Evolutionary conservation across 768 basidiomycete species (phyloP).

Genomic region (Mycena metata): DNA sequence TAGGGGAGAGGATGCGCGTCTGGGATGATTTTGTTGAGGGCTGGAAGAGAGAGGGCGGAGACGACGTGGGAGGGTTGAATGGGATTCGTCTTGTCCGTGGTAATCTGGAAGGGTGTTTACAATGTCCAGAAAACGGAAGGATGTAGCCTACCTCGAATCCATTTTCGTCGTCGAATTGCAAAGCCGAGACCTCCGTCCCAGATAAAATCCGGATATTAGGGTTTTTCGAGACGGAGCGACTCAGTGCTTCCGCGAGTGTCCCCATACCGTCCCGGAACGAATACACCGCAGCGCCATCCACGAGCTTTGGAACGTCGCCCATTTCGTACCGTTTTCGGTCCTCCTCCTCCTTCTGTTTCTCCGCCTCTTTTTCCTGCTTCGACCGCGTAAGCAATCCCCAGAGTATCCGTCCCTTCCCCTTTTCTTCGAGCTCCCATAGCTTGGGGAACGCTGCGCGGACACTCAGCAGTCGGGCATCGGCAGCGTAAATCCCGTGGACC

Average conservation of each 20-base stretch:
- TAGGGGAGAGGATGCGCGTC: slow-evolving; percentile 64
- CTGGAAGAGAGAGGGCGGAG: slow-evolving; percentile 80
- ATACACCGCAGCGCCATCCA: slow-evolving; percentile 80
- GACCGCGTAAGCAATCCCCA: slow-evolving; percentile 62
- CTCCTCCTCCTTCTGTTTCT: slow-evolving; percentile 31
- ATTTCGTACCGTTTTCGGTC: slow-evolving; percentile 56
- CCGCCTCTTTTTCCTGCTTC: slow-evolving; percentile 31
- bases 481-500: slow-evolving; percentile 94
- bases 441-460: slow-evolving; percentile 83
- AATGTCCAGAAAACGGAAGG: slow-evolving; percentile 9
- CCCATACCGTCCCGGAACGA: slow-evolving; percentile 85
- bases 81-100: slow-evolving; percentile 52
- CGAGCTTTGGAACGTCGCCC: slow-evolving; percentile 60
- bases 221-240: slow-evolving; percentile 55
- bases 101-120: slow-evolving; percentile 33
- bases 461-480: slow-evolving; percentile 82
- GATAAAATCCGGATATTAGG: slow-evolving; percentile 72
- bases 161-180: slow-evolving; percentile 51
- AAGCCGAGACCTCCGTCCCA: slow-evolving; percentile 54
- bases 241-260: slow-evolving; percentile 72
- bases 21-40: slow-evolving; percentile 61
- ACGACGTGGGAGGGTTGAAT: slow-evolving; percentile 75
- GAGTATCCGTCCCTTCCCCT: slow-evolving; percentile 78
- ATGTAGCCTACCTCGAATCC: slow-evolving; percentile 60
- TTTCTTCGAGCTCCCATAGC: slow-evolving; percentile 77